A percentile compares a stretch with the other conserved stretches of the same genome.
These are phyloP conservation scores for Aspergillus fumigatiaffinis DNA, from an alignment of 2,329 filamentous ascomycete species.

Conservation along the genomic window DNA sequence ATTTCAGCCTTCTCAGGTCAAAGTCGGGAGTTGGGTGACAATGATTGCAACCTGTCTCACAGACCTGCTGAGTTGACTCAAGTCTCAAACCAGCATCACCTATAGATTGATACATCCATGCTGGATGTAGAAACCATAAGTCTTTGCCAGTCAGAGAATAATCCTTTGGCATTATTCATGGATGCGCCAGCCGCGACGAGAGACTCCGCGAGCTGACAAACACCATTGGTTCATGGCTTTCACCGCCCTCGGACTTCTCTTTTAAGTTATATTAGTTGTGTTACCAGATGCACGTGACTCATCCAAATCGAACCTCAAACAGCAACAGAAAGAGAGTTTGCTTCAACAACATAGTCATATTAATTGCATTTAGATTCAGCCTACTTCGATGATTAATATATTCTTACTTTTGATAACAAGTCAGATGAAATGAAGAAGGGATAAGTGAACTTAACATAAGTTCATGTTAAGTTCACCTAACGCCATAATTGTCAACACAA, in stretches of 20 bases:
- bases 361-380: not conserved
- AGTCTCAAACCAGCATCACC: not conserved
- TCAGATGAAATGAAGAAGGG: not conserved
- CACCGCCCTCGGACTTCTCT: slow-evolving; percentile 8
- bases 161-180: not conserved
- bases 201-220: not conserved
- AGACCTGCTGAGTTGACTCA: not conserved
- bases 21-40: not conserved
- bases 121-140: no score
- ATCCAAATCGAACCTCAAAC: not conserved
- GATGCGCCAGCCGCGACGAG: not conserved
- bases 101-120: not conserved
- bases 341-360: not conserved
- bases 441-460: not conserved
- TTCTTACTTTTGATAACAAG: not conserved
- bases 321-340: not conserved
- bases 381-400: not conserved
- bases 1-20: not conserved
- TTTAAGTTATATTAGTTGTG: slow-evolving; percentile 7
- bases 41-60: not conserved
- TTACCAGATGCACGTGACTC: not conserved
- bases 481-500: not conserved
- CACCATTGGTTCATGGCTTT: slow-evolving; percentile 1
- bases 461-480: not conserved
- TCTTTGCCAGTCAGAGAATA: not conserved